Evolutionary conservation across 768 basidiomycete species (phyloP).

Genomic region (Artomyces pyxidatus): DNA sequence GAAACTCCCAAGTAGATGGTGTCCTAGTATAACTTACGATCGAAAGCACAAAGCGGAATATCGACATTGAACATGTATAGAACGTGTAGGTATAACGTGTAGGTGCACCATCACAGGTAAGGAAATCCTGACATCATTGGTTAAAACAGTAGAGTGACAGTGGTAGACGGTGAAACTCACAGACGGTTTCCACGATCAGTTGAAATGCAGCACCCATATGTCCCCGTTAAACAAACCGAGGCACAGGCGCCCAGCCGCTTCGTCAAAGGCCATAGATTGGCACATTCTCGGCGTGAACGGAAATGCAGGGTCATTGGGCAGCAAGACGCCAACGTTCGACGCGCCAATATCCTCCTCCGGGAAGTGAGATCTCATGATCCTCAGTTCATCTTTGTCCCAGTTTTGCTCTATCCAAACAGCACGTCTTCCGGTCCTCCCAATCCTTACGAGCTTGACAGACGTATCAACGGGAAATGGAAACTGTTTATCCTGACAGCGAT

Average conservation of each 20-base stretch:
- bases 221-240: conserved; percentile 46
- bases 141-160: no score
- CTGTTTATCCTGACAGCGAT: conserved; percentile 3
- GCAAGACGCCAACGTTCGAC: conserved; percentile 28
- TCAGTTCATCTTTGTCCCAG: conserved; percentile 40
- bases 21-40: no score
- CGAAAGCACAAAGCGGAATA: no score
- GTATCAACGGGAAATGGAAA: conserved; percentile 17
- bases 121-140: no score
- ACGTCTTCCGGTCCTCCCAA: conserved; percentile 33
- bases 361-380: conserved; percentile 45
- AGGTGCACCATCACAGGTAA: no score
- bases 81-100: no score
- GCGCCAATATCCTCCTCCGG: conserved; percentile 17
- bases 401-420: conserved; percentile 47
- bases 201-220: conserved; percentile 38
- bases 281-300: conserved; percentile 43
- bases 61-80: no score
- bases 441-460: conserved; percentile 20
- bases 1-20: no score
- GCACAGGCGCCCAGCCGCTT: conserved; percentile 43
- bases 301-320: conserved; percentile 39
- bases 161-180: no score
- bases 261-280: conserved; percentile 46
- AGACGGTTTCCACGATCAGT: no score